Conservation (phyloP, 768 basidiomycete species). For the Mycena maculata region DNA sequence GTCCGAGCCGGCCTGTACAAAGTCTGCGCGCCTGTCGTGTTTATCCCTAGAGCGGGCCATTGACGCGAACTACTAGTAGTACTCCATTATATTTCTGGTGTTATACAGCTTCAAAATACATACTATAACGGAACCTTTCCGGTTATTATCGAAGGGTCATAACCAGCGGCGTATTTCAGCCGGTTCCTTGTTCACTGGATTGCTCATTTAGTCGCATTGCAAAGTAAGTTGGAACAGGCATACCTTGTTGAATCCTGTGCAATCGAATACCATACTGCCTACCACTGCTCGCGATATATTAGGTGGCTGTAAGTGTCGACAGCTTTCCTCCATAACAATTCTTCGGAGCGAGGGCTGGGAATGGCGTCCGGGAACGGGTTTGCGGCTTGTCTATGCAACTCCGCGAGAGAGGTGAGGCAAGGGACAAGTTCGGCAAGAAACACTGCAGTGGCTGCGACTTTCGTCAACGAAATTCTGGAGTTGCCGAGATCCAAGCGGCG, state of each 20-base stretch:
- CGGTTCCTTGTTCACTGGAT: constrained; percentile 1
- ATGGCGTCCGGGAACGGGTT: neutral
- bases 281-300: neutral
- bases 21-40: constrained; percentile 44
- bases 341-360: neutral
- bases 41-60: neutral
- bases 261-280: neutral
- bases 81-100: too few species aligned
- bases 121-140: too few species aligned
- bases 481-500: neutral
- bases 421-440: constrained; percentile 4
- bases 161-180: too few species aligned
- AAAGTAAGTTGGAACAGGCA: neutral
- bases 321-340: neutral
- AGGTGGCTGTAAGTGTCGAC: neutral
- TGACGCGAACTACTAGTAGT: too few species aligned
- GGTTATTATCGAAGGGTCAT: too few species aligned
- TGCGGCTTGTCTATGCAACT: neutral
- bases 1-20: constrained; percentile 61
- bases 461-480: neutral
- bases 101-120: too few species aligned
- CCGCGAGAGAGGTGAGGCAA: neutral
- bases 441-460: neutral
- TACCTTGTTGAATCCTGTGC: neutral
- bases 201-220: neutral